A percentile compares a stretch with the other conserved stretches of the same genome.
These are phyloP conservation scores for Myxozyma geophila DNA, from an alignment of 805 yeast species.

Conservation along the genomic window DNA sequence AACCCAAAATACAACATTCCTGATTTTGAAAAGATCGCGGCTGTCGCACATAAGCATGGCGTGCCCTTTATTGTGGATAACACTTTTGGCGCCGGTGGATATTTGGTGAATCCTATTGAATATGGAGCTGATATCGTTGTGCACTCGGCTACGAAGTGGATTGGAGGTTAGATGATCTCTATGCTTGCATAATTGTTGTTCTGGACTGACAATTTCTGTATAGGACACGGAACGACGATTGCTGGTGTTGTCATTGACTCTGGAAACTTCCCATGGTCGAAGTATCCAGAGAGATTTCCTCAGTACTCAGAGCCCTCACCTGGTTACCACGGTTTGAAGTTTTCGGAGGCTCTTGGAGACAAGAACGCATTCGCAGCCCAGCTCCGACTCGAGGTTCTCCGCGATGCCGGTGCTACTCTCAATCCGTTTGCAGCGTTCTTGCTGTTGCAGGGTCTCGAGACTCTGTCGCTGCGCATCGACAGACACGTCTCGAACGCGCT, in stretches of 20 bases:
- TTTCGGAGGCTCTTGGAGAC: conserved; percentile 80
- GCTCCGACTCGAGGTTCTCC: conserved; percentile 78
- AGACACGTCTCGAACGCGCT: conserved; percentile 86
- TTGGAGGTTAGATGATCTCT: conserved; percentile 57
- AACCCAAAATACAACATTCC: conserved; percentile 87
- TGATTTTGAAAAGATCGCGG: conserved; percentile 77
- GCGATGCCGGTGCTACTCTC: conserved; percentile 90
- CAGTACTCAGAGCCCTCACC: conserved; percentile 89
- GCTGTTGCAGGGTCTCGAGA: conserved; percentile 89
- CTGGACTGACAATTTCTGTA: background rate
- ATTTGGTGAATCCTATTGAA: conserved; percentile 77
- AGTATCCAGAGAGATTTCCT: conserved; percentile 85
- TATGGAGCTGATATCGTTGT: conserved; percentile 91
- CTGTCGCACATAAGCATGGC: conserved; percentile 82
- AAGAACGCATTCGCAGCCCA: conserved; percentile 73
- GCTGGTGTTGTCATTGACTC: conserved; percentile 90
- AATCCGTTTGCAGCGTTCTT: conserved; percentile 89
- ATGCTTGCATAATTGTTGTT: background rate
- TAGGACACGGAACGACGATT: conserved; percentile 86
- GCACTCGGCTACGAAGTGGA: conserved; percentile 97
- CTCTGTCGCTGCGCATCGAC: conserved; percentile 89
- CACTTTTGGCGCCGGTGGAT: conserved; percentile 98
- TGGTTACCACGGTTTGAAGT: conserved; percentile 88
- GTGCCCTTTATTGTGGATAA: conserved; percentile 91
- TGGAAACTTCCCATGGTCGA: conserved; percentile 90